Conservation (phyloP, 257 asterid genomes). For the Lycium ferocissimum region DNA sequence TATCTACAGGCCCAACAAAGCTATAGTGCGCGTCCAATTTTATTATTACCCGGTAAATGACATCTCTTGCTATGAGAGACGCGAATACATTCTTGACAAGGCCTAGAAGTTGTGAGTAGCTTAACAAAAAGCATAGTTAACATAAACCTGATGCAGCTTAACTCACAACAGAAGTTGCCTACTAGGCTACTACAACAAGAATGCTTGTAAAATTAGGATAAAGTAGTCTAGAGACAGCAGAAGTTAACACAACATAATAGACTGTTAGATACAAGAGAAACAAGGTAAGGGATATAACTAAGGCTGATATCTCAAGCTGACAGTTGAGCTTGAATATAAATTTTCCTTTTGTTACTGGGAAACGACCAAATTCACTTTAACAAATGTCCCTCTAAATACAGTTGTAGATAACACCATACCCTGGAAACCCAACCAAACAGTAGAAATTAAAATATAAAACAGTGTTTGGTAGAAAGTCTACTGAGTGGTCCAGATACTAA, state of each 20-base stretch:
- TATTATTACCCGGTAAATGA: constrained; percentile 4
- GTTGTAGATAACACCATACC: background rate
- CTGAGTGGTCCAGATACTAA: constrained; percentile 22
- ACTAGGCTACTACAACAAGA: constrained; percentile 8
- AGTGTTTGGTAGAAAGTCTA: constrained; percentile 20
- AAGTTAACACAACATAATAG: background rate
- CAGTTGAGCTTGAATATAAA: constrained; percentile 24
- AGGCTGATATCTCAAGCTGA: constrained; percentile 22
- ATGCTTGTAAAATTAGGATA: constrained; percentile 8
- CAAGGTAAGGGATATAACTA: background rate
- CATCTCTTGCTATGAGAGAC: constrained; percentile 12
- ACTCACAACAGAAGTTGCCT: constrained; percentile 25
- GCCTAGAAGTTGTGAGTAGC: background rate
- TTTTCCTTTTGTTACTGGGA: constrained; percentile 16
- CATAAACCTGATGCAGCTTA: constrained; percentile 15
- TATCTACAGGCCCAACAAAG: constrained; percentile 18
- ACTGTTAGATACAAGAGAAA: constrained; percentile 10
- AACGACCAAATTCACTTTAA: background rate
- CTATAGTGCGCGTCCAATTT: constrained; percentile 14
- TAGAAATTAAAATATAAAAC: background rate
- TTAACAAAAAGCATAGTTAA: constrained; percentile 7
- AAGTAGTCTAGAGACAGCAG: background rate
- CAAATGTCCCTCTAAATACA: background rate
- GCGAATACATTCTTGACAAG: constrained; percentile 9
- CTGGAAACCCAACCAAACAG: constrained; percentile 15